A percentile compares a stretch with the other conserved stretches of the same genome.
Conservation (phyloP, 805 yeast species). For the Saturnispora diversa region DNA sequence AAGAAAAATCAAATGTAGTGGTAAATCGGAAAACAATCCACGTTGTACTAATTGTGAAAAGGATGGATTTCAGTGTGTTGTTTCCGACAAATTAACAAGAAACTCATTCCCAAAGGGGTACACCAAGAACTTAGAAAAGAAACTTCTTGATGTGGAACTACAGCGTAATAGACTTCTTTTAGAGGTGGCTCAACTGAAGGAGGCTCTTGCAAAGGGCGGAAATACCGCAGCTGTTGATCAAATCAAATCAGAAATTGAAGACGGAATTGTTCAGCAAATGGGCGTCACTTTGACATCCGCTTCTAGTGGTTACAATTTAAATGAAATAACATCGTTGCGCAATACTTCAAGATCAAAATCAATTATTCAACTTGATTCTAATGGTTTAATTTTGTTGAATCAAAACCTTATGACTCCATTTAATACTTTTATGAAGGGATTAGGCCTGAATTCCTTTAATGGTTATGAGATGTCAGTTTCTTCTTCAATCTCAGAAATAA, state of each 20-base stretch:
- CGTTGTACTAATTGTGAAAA: conserved; percentile 57
- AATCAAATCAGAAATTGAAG: neutral
- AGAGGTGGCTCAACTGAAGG: conserved; percentile 27
- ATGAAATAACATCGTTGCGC: neutral
- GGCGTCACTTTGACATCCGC: conserved; percentile 5
- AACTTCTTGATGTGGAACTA: conserved; percentile 52
- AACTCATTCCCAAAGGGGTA: conserved; percentile 77
- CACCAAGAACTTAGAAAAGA: conserved; percentile 64
- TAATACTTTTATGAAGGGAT: conserved; percentile 19
- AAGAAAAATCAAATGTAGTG: conserved; percentile 71
- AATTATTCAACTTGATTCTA: conserved; percentile 11
- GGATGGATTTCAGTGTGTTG: conserved; percentile 60
- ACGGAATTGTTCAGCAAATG: neutral
- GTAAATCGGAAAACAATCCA: conserved; percentile 42
- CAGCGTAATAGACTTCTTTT: conserved; percentile 37
- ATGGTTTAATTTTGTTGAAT: conserved; percentile 23
- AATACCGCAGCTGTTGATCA: neutral
- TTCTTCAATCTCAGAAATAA: conserved; percentile 1
- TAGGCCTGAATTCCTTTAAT: conserved; percentile 24
- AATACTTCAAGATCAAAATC: neutral
- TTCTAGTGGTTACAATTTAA: conserved; percentile 2
- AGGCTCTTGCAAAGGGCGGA: conserved; percentile 8
- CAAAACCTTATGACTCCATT: conserved; percentile 25
- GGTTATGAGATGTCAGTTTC: conserved; percentile 21
- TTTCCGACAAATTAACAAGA: conserved; percentile 65